Conservation (phyloP, 805 yeast genomes). For the Lipomyces sp. region DNA sequence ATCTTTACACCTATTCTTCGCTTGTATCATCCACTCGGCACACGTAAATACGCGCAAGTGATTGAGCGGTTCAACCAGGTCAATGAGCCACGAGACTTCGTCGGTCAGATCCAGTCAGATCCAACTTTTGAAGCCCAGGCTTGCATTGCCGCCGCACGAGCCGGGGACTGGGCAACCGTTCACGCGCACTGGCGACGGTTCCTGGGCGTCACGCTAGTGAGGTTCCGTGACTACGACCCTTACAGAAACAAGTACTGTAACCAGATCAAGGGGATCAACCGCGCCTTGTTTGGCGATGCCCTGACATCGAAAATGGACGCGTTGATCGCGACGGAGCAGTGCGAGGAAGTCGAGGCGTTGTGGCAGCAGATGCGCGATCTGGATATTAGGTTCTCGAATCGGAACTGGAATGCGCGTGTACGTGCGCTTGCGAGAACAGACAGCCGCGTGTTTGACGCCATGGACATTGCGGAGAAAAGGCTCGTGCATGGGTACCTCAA, state of each 20-base stretch:
- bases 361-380: slow-evolving; percentile 10
- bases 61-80: slow-evolving; percentile 6
- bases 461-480: neutral
- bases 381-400: slow-evolving; percentile 11
- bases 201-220: neutral
- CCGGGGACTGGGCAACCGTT: slow-evolving; percentile 15
- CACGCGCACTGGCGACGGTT: slow-evolving; percentile 19
- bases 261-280: slow-evolving; percentile 6
- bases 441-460: neutral
- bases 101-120: slow-evolving; percentile 14
- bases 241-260: slow-evolving; percentile 5
- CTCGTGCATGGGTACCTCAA: slow-evolving; percentile 10
- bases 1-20: slow-evolving; percentile 21
- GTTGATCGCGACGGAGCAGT: neutral
- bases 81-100: slow-evolving; percentile 6
- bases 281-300: slow-evolving; percentile 8
- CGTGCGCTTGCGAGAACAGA: slow-evolving; percentile 12
- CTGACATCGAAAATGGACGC: slow-evolving; percentile 17
- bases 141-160: slow-evolving; percentile 19
- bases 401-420: slow-evolving; percentile 20
- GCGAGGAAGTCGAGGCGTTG: slow-evolving; percentile 11
- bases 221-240: slow-evolving; percentile 13
- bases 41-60: slow-evolving; percentile 6
- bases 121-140: slow-evolving; percentile 14
- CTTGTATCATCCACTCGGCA: slow-evolving; percentile 9